Evolutionary conservation across 345 rosid genomes (phyloP).

Genomic region (Passiflora organensis): DNA sequence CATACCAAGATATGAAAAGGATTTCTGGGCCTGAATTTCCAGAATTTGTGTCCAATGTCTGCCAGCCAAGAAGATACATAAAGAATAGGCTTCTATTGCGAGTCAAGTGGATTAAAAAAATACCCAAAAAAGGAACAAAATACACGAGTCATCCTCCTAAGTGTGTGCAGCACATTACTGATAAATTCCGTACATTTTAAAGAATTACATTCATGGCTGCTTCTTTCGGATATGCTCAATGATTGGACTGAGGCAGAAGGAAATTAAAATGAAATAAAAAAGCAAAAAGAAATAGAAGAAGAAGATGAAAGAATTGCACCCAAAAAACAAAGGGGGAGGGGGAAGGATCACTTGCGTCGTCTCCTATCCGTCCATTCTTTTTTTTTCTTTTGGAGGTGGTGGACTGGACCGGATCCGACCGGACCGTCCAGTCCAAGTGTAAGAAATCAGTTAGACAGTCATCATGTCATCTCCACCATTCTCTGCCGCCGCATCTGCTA

Average conservation of each 20-base stretch:
- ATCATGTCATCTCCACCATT: slow-evolving; percentile 53
- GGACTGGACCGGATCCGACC: too few species aligned
- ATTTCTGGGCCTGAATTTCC: not conserved
- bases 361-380: slow-evolving; percentile 7
- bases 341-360: slow-evolving; percentile 12
- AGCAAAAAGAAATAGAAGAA: not conserved
- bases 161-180: slow-evolving; percentile 34
- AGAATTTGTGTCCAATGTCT: not conserved
- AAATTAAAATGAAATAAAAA: too few species aligned
- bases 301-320: not conserved
- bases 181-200: slow-evolving; percentile 26
- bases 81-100: not conserved
- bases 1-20: not conserved
- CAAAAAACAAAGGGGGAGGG: slow-evolving; percentile 37
- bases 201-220: slow-evolving; percentile 32
- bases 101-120: slow-evolving; percentile 1
- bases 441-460: slow-evolving; percentile 35
- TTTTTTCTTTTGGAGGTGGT: too few species aligned
- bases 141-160: slow-evolving; percentile 31
- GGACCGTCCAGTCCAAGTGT: slow-evolving; percentile 7
- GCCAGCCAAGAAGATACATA: not conserved
- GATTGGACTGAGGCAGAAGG: slow-evolving; percentile 19
- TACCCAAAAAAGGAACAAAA: slow-evolving; percentile 8
- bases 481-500: slow-evolving; percentile 54
- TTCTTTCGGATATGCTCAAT: slow-evolving; percentile 22